Evolutionary conservation across 371 early-diverging fungal species (phyloP), one percentile per base, ranked within the genome.

Genomic region (Massospora cicadina): DNA sequence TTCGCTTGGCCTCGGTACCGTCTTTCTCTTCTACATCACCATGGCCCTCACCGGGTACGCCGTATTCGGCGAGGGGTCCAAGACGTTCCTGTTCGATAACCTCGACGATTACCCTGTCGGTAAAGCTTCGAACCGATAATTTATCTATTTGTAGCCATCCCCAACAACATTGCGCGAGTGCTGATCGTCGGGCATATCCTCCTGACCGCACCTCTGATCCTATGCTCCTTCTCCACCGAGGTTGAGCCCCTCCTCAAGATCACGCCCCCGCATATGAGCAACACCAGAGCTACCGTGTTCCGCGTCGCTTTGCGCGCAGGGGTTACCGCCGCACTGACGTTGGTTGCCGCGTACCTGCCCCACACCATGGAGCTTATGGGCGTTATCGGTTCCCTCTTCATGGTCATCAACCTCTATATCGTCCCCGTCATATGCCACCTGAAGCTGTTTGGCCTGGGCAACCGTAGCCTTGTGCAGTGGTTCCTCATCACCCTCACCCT

Each of bases 171-270:
- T 26, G 29, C 27, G 31, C 23, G 85, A 59, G 78, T 81, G 29
- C 75, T 89, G 68, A 85, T 91, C 69, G 88, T 90, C 0, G 71
- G 84, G 17, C 91, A 91, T 65, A 89, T 90, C 21, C 67, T 91
- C 2, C 70, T 86, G 25, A 89, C 91, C 2, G 79, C 85, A 24
- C 93, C 93, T 13, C 78, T 91, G 29, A 71, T 89, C 61, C 66
- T 87, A 58, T 88, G 90, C 0, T 83, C 89, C 0, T 85, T 93
- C 65, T 79, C 89, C 21, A 73, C 82, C 30, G 86, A 87, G 65
- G 68, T 84, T 26, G 88, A 87, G 70, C 70, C 78, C 24, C 81
- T 81, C 69, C 65, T 83, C 60, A 72, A 69, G 31, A 65, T 73
- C 24, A 71, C 68, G 24, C n/a, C 61, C 2, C 33, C 31, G 5